Evolutionary conservation across 1,284 basidiomycete genomes (phyloP).

Genomic region (Phellopilus nigrolimitatus): DNA sequence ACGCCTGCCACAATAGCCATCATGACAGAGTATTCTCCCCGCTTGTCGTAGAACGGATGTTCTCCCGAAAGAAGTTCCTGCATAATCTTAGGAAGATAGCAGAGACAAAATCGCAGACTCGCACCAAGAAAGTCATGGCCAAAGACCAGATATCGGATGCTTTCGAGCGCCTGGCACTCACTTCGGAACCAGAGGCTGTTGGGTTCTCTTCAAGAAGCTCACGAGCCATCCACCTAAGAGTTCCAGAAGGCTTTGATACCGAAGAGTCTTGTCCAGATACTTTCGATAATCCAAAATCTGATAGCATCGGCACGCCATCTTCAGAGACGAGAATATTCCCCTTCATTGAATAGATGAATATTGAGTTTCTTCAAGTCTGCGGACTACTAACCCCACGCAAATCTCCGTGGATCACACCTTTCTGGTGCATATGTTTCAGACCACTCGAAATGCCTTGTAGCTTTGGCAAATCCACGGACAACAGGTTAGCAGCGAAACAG

Average conservation of each 20-base stretch:
- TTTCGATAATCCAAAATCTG: slow-evolving; percentile 14
- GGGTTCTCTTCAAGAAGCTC: slow-evolving; percentile 1
- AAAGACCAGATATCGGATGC: slow-evolving; percentile 13
- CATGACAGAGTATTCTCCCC: neutral
- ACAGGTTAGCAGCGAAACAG: neutral
- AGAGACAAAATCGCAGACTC: neutral
- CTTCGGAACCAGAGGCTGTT: neutral
- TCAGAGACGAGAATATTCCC: slow-evolving; percentile 1
- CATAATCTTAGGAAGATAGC: neutral
- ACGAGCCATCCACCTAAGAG: slow-evolving; percentile 13
- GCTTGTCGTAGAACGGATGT: neutral
- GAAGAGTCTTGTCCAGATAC: slow-evolving; percentile 1
- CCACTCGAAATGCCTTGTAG: slow-evolving; percentile 6
- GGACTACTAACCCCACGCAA: slow-evolving; percentile 9
- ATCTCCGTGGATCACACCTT: slow-evolving; percentile 15
- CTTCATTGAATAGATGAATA: neutral
- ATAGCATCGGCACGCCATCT: neutral
- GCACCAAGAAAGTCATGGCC: slow-evolving; percentile 14
- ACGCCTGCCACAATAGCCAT: neutral
- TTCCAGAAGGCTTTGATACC: neutral
- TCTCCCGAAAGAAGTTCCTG: slow-evolving; percentile 13
- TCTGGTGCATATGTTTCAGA: slow-evolving; percentile 17
- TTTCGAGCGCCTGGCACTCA: neutral
- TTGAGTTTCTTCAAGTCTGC: neutral
- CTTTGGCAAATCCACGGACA: neutral